Conservation (phyloP, 345 rosid genomes). For the Passiflora organensis region DNA sequence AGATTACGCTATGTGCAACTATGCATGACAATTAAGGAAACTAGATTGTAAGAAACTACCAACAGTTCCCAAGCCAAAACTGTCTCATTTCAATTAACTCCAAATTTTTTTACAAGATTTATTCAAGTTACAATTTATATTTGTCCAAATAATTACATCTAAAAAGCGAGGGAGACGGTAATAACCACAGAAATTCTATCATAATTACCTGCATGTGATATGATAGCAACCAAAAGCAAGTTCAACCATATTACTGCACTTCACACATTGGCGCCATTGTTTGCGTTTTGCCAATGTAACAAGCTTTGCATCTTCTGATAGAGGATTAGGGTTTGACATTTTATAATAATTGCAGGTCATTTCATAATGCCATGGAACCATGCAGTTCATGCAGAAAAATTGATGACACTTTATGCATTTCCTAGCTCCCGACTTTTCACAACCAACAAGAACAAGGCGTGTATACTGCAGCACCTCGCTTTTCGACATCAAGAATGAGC, state of each 20-base stretch:
- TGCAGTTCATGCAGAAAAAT: slow-evolving; percentile 61
- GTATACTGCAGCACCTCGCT: slow-evolving; percentile 41
- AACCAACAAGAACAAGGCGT: slow-evolving; percentile 20
- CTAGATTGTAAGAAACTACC: background rate
- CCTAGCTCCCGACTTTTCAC: slow-evolving; percentile 39
- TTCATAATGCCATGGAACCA: slow-evolving; percentile 62
- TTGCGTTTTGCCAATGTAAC: slow-evolving; percentile 38
- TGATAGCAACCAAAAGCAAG: slow-evolving; percentile 53
- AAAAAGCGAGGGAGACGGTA: background rate
- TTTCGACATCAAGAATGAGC: slow-evolving; percentile 72
- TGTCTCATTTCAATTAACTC: too few species aligned
- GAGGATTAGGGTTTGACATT: slow-evolving; percentile 32
- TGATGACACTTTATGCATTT: slow-evolving; percentile 54
- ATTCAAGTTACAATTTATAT: too few species aligned
- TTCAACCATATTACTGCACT: slow-evolving; percentile 48
- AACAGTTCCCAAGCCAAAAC: too few species aligned
- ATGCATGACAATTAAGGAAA: background rate
- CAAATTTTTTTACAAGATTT: too few species aligned
- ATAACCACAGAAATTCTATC: background rate
- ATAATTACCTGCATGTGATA: slow-evolving; percentile 58
- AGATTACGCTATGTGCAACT: background rate
- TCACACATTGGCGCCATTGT: slow-evolving; percentile 43
- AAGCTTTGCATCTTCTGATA: slow-evolving; percentile 38
- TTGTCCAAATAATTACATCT: too few species aligned
- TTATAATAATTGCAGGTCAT: slow-evolving; percentile 46